Percentiles rank a stretch among this genome's conserved stretches.
These are phyloP conservation scores for Globisporangium cystogenes DNA, from an alignment of 352 stramenopile species.

Conservation along the genomic window DNA sequence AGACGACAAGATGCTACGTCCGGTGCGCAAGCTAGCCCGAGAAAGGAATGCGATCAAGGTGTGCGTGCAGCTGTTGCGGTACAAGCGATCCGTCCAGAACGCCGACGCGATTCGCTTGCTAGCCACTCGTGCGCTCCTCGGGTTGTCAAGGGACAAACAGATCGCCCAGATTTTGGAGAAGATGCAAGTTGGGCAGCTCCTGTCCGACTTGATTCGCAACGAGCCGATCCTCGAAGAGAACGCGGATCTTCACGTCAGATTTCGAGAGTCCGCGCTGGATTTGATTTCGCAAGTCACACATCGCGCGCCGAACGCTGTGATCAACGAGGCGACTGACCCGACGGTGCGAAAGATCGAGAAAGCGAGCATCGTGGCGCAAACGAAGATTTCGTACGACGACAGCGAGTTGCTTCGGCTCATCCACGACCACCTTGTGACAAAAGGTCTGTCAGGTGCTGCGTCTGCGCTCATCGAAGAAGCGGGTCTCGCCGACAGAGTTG, in stretches of 20 bases:
- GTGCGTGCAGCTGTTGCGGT: constrained; percentile 80
- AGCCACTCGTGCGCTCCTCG: constrained; percentile 73
- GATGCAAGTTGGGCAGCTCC: constrained; percentile 82
- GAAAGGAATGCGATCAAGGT: constrained; percentile 87
- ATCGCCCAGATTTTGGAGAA: constrained; percentile 89
- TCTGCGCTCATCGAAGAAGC: constrained; percentile 47
- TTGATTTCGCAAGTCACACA: constrained; percentile 86
- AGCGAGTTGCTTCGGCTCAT: constrained; percentile 83
- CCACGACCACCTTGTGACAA: constrained; percentile 74
- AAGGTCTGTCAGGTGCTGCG: constrained; percentile 57
- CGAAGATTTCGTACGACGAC: constrained; percentile 79
- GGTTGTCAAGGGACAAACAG: constrained; percentile 78
- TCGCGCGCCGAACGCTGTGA: constrained; percentile 73
- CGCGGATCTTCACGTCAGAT: constrained; percentile 80
- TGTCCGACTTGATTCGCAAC: constrained; percentile 84
- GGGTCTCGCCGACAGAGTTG: constrained; percentile 19
- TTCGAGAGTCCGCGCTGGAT: constrained; percentile 81
- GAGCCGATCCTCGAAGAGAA: constrained; percentile 85
- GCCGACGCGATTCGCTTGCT: constrained; percentile 82
- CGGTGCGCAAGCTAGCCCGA: constrained; percentile 65
- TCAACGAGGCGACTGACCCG: constrained; percentile 84
- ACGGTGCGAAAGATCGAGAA: constrained; percentile 88
- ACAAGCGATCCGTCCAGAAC: constrained; percentile 84
- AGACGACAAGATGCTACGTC: constrained; percentile 61
- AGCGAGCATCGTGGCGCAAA: constrained; percentile 85